Base-by-base conservation (phyloP, 768 basidiomycete species). In the Rhizopogon vesiculosus region DNA sequence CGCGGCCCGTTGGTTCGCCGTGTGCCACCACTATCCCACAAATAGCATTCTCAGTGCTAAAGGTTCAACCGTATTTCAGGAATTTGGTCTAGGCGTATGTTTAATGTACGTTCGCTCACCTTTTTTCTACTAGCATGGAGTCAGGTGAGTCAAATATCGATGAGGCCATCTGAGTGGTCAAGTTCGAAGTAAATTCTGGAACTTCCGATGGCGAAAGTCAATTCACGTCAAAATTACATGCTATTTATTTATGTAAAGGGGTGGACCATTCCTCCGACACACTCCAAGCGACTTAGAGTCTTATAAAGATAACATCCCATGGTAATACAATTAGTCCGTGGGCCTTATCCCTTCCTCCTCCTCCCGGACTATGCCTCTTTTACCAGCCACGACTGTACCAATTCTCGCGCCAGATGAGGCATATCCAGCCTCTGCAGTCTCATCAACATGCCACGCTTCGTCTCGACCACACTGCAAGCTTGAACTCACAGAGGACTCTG, bases 361-460 rank as follows among this genome's bases (percentile, higher is more conserved):
- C 22, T 22, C 15, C 5, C 19, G 3, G 16, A 18, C 45, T n/a
- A 52, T 52, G 25, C 39, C 55, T 33, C 43, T 41, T 31, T 41
- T 54, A 12, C 7, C 54, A 9, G 39, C 31, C 9, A 53, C 55
- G 15, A 43, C 29, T 10, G 51, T 49, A 1, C 29, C 44, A 18
- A 41, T 28, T 7, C 44, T 43, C 18, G 51, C 50, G 25, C 35
- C 45, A 6, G 51, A 53, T 28, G 49, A 56, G 4, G 40, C 52
- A 8, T 39, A 55, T 15, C 40, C 54, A 18, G 33, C 56, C 28
- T 55, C 57, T 12, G 48, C n/a, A 5, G 15, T 53, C 39, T 39
- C 57, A 18, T 44, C 52, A 25, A 51, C 52, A 15, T 46, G 43
- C 48, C 45, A 35, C 45, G 22, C 45, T 16, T 55, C 55, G 5